Conservation (phyloP, 257 asterid species). For the Vinca minor region DNA sequence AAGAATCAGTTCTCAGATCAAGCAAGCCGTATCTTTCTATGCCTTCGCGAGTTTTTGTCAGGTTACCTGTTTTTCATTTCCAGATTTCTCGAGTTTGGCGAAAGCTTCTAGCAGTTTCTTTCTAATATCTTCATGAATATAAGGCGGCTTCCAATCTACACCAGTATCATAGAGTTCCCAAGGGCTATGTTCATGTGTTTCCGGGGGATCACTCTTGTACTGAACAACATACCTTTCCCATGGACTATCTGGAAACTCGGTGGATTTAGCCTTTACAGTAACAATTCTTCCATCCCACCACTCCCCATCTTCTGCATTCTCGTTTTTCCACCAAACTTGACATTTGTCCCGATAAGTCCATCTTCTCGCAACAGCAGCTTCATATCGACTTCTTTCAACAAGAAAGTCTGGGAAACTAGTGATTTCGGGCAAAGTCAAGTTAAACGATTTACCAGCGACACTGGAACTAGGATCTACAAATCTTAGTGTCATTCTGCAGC, state of each 20-base stretch:
- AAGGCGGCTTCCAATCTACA: constrained; percentile 65
- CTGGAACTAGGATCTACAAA: constrained; percentile 64
- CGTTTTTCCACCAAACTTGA: constrained; percentile 94
- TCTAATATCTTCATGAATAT: constrained; percentile 48
- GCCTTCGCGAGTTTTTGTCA: background rate
- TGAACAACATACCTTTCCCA: constrained; percentile 84
- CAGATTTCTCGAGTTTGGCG: constrained; percentile 60
- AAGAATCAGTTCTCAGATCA: background rate
- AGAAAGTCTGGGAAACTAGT: constrained; percentile 88
- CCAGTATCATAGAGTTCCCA: constrained; percentile 83
- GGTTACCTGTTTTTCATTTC: constrained; percentile 50
- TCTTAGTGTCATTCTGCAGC: constrained; percentile 75
- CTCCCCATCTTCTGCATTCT: constrained; percentile 67
- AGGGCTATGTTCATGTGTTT: constrained; percentile 81
- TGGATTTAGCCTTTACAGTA: constrained; percentile 55
- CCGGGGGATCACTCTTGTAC: constrained; percentile 74
- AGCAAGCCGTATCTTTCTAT: background rate
- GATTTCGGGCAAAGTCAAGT: constrained; percentile 73
- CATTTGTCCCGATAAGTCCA: constrained; percentile 82
- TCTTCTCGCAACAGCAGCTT: constrained; percentile 64
- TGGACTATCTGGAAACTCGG: constrained; percentile 85
- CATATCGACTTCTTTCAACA: constrained; percentile 78
- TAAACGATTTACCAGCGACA: constrained; percentile 55
- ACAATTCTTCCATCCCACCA: constrained; percentile 96
- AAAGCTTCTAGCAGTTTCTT: constrained; percentile 44